Evolutionary conservation across 768 basidiomycete species (phyloP).

Genomic region (Mrakia gelida): DNA sequence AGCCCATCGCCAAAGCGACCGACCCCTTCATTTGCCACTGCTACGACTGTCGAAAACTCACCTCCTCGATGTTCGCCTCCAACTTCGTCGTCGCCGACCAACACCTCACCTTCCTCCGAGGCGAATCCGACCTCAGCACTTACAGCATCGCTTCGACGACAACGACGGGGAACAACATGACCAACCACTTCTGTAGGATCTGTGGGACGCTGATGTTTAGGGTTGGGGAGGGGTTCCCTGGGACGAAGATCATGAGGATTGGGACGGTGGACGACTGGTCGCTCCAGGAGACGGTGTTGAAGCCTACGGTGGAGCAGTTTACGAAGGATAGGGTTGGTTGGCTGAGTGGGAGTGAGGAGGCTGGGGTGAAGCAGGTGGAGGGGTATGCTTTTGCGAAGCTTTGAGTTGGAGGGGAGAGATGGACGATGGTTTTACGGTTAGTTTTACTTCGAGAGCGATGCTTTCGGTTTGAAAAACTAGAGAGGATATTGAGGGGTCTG

Average conservation of each 20-base stretch:
- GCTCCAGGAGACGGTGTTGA: constrained; percentile 1
- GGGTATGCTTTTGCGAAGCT: neutral
- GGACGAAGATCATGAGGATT: constrained; percentile 35
- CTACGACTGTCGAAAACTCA: constrained; percentile 40
- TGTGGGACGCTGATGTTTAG: constrained; percentile 41
- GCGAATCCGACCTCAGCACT: constrained; percentile 36
- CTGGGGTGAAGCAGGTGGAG: constrained; percentile 9
- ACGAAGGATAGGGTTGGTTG: neutral
- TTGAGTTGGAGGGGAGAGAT: too few relatives aligned
- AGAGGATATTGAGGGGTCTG: too few relatives aligned
- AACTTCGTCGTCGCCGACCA: constrained; percentile 36
- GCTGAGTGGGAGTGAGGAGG: neutral
- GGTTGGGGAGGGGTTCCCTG: constrained; percentile 30
- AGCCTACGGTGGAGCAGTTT: constrained; percentile 16
- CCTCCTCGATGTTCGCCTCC: constrained; percentile 40
- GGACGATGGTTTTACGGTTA: too few relatives aligned
- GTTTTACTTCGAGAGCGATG: too few relatives aligned
- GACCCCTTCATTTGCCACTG: constrained; percentile 39
- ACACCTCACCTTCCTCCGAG: constrained; percentile 34
- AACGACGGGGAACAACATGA: constrained; percentile 34
- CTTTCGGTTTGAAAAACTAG: too few relatives aligned
- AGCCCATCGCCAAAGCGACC: neutral
- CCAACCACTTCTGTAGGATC: constrained; percentile 39
- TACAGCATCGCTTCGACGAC: constrained; percentile 34
- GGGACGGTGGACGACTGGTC: constrained; percentile 34